Conservation (phyloP, 2,329 filamentous ascomycete genomes). For the Fusarium hostae region DNA sequence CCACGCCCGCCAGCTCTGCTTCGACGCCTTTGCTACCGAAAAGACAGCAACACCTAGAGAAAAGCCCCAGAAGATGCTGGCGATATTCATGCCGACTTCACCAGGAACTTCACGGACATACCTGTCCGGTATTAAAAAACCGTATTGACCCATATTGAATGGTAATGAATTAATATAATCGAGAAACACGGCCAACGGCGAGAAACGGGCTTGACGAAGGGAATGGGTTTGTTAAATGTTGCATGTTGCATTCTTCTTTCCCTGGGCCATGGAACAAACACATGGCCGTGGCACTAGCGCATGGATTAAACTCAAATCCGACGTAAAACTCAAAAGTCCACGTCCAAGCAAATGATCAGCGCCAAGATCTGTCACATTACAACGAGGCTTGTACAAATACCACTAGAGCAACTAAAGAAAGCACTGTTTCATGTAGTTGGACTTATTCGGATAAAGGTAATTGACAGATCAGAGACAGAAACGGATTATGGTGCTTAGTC, state of each 20-base stretch:
- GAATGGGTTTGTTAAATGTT: not conserved
- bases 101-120: constrained; percentile 37
- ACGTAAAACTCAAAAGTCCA: not conserved
- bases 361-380: not conserved
- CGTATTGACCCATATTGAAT: constrained; percentile 34
- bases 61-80: constrained; percentile 44
- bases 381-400: not conserved
- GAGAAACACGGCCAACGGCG: not conserved
- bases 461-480: not conserved
- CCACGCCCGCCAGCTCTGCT: constrained; percentile 32
- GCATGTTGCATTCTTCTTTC: not conserved
- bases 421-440: accelerated
- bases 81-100: constrained; percentile 37
- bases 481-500: constrained; percentile 1
- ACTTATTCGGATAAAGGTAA: not conserved
- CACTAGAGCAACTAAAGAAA: not conserved
- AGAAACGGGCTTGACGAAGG: too few species aligned
- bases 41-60: constrained; percentile 35
- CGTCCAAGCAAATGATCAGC: not conserved
- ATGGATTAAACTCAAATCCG: not conserved
- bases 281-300: not conserved
- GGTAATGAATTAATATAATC: accelerated
- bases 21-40: constrained; percentile 4
- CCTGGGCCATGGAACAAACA: not conserved
- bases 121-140: constrained; percentile 37